Percentiles rank a stretch among this genome's conserved stretches.
These are phyloP conservation scores for Aspergillus candidus DNA, from an alignment of 2,329 filamentous ascomycete genomes.

Conservation along the genomic window DNA sequence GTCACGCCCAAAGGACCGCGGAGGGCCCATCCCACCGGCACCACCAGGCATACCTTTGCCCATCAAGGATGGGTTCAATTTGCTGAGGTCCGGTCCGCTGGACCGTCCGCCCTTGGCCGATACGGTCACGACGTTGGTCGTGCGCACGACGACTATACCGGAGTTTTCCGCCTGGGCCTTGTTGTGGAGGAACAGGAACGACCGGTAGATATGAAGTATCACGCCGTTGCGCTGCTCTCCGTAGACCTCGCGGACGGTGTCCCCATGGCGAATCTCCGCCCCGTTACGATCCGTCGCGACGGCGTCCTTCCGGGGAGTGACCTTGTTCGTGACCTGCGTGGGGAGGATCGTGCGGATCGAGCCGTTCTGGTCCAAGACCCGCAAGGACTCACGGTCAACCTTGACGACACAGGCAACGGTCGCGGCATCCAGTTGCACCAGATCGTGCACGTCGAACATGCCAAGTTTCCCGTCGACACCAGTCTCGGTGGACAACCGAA, in stretches of 20 bases:
- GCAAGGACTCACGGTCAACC: constrained; percentile 86
- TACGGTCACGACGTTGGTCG: constrained; percentile 78
- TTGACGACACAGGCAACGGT: constrained; percentile 93
- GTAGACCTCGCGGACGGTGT: constrained; percentile 83
- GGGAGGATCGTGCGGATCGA: constrained; percentile 76
- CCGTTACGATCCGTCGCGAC: constrained; percentile 91
- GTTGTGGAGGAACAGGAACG: constrained; percentile 86
- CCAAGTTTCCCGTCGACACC: constrained; percentile 76
- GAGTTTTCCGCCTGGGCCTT: constrained; percentile 79
- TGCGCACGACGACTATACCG: constrained; percentile 80
- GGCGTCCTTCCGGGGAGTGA: constrained; percentile 73
- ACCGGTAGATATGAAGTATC: constrained; percentile 88
- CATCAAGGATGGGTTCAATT: constrained; percentile 89
- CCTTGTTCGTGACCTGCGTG: constrained; percentile 84
- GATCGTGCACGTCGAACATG: constrained; percentile 84
- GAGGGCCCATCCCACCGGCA: constrained; percentile 54
- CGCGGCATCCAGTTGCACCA: constrained; percentile 86
- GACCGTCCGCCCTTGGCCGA: constrained; percentile 89
- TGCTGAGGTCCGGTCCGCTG: constrained; percentile 68
- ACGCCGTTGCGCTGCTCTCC: constrained; percentile 81
- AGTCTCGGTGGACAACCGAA: constrained; percentile 87
- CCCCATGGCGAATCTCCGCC: constrained; percentile 84
- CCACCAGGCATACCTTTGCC: constrained; percentile 51
- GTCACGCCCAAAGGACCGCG: constrained; percentile 69
- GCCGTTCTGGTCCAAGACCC: constrained; percentile 85